Percentiles rank a stretch among this genome's conserved stretches.
Conservation (phyloP, 1,139 yeast species). For the Suhomyces choctaworum region DNA sequence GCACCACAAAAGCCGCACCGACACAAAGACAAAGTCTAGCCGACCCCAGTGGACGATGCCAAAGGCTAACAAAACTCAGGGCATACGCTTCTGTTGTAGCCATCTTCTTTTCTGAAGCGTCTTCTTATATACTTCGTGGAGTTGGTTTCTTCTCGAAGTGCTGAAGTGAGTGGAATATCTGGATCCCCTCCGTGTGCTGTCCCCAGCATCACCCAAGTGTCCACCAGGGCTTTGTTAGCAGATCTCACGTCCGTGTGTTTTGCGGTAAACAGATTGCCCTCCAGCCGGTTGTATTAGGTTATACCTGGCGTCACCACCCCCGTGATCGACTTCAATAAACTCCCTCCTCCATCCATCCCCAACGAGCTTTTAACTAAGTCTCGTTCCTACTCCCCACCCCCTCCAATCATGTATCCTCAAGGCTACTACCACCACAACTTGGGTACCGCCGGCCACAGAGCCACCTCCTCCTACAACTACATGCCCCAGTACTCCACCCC, state of each 20-base stretch:
- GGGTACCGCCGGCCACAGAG: conserved; percentile 45
- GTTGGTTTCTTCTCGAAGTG: conserved; percentile 6
- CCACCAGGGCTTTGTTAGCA: neutral
- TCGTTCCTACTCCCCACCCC: conserved; percentile 3
- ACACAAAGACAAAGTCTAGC: conserved; percentile 6
- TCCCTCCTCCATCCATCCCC: neutral
- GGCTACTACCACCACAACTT: conserved; percentile 27
- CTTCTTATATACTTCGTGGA: conserved; percentile 4
- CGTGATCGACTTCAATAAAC: neutral
- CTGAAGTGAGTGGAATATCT: conserved; percentile 4
- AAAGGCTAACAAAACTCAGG: neutral
- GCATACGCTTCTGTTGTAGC: neutral
- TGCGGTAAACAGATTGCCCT: neutral
- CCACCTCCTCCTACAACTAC: conserved; percentile 31
- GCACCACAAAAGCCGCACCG: conserved; percentile 4
- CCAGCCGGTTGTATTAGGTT: conserved; percentile 15
- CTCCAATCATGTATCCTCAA: conserved; percentile 19
- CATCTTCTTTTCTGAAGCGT: conserved; percentile 9
- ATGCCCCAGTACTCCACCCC: conserved; percentile 19
- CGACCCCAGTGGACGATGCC: conserved; percentile 2
- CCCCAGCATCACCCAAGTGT: neutral
- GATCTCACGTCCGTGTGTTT: neutral
- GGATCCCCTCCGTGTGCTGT: neutral
- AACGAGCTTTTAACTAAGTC: conserved; percentile 17
- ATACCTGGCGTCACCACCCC: conserved; percentile 10